Evolutionary conservation across 2,329 filamentous ascomycete species (phyloP), one percentile per base, ranked within the genome.

Genomic region (Pseudodiploospora longispora): DNA sequence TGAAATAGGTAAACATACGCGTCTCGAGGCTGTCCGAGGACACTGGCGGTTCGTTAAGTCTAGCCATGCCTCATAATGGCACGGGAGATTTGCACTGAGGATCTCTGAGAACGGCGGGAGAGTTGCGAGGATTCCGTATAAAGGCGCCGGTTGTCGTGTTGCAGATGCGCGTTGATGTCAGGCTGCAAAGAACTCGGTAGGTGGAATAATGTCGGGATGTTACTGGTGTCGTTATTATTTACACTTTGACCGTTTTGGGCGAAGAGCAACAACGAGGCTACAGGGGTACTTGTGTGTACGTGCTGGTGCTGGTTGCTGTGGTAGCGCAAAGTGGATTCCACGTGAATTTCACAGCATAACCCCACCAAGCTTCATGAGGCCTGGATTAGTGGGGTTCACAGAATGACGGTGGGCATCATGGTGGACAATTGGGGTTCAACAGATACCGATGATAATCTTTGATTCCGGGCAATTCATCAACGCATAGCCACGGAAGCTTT

Each of bases 11-110:
- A 5, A 50, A 75, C 83, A 63, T 72, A 87, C 85, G 70, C 59
- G 76, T 80, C 61, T 90, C 85, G 53, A 87, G 66, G 59, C 72
- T 82, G 66, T 88, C 85, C 60, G 72, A 74, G 58, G 83, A 76
- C 67, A 75, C 68, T 51, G 80, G 74, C 59, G 78, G 76, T 72
- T 89, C 85, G 69, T 90, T 90, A 55, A 91, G 75, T 69, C 85
- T 78, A 68, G 86, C 86, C 86, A 91, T 91, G 57, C 65, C 62
- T 70, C 71, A 63, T 62, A 57, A 53, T 61, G 56, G 19, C 19
- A 19, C 19, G 19, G 19, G 19, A 19, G 19, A 19, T 19, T 19
- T 19, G 19, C 19, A 19, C 19, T 19, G 19, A 19, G 19, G 19
- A 19, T 19, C 19, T 19, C 19, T 19, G 19, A 19, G 19, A 19